These are phyloP conservation scores for Maudiozyma bulderi DNA, from an alignment of 805 yeast species.

Conservation along the genomic window DNA sequence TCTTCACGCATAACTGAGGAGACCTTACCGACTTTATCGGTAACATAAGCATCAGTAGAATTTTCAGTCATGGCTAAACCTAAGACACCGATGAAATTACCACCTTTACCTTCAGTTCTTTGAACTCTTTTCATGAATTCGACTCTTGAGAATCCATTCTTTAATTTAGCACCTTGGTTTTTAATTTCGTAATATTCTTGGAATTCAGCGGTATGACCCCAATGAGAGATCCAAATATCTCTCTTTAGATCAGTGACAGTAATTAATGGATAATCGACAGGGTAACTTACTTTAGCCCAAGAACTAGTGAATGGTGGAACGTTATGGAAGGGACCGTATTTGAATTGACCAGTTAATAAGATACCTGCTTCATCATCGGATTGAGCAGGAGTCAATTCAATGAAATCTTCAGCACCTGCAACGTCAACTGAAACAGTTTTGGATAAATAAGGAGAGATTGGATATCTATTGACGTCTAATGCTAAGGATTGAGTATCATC, in stretches of 20 bases:
- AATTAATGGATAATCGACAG: slow-evolving; percentile 56
- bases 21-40: slow-evolving; percentile 89
- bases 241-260: slow-evolving; percentile 54
- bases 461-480: slow-evolving; percentile 44
- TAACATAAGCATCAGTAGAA: slow-evolving; percentile 62
- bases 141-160: slow-evolving; percentile 66
- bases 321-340: slow-evolving; percentile 47
- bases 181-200: slow-evolving; percentile 80
- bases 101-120: slow-evolving; percentile 1
- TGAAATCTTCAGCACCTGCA: slow-evolving; percentile 19
- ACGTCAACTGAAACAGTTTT: slow-evolving; percentile 38
- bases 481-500: slow-evolving; percentile 52
- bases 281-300: slow-evolving; percentile 46
- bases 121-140: slow-evolving; percentile 46
- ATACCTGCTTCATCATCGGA: slow-evolving; percentile 30
- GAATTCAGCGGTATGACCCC: slow-evolving; percentile 60
- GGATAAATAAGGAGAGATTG: slow-evolving; percentile 56
- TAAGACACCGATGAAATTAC: slow-evolving; percentile 52
- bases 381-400: slow-evolving; percentile 12
- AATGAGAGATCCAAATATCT: slow-evolving; percentile 82
- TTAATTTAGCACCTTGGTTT: slow-evolving; percentile 64
- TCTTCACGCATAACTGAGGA: slow-evolving; percentile 50
- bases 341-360: slow-evolving; percentile 9
- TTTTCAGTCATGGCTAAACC: slow-evolving; percentile 45
- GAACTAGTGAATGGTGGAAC: slow-evolving; percentile 37